Conservation (phyloP, 352 stramenopile species). For the Phytophthora fragariaefolia region DNA sequence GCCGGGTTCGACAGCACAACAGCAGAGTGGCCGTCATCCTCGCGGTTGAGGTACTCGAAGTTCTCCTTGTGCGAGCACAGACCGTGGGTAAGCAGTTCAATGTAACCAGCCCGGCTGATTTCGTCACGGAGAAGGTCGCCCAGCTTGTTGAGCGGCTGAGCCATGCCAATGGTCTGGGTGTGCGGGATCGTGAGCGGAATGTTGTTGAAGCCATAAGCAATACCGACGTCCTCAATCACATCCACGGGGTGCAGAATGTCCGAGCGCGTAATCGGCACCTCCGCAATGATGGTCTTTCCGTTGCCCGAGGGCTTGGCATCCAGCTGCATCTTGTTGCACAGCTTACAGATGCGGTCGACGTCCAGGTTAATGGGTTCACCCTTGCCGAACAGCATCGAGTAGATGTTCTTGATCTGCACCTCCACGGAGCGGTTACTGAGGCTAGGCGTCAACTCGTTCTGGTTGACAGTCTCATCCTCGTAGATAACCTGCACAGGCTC, state of each 20-base stretch:
- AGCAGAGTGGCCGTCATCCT: constrained; percentile 84
- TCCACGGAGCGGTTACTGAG: constrained; percentile 92
- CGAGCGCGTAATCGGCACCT: constrained; percentile 96
- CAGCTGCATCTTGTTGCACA: constrained; percentile 99
- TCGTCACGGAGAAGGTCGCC: constrained; percentile 98
- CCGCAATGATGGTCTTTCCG: constrained; percentile 86
- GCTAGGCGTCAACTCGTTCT: constrained; percentile 91
- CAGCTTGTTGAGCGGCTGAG: constrained; percentile 98
- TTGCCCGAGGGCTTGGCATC: constrained; percentile 78
- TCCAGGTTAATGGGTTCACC: constrained; percentile 80
- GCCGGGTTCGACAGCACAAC: constrained; percentile 98
- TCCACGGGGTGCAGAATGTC: constrained; percentile 99
- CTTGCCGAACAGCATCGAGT: constrained; percentile 90
- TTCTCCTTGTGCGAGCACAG: constrained; percentile 98
- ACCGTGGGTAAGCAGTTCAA: constrained; percentile 98
- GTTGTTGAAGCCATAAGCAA: constrained; percentile 99
- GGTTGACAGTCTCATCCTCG: constrained; percentile 80
- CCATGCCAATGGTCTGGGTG: constrained; percentile 95
- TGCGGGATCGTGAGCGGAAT: constrained; percentile 95
- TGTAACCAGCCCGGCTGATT: constrained; percentile 97
- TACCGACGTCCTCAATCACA: constrained; percentile 99
- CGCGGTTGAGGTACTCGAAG: constrained; percentile 94
- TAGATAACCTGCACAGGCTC: constrained; percentile 98
- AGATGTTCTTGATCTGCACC: constrained; percentile 87
- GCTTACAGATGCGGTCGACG: constrained; percentile 86